Evolutionary conservation across 352 stramenopile genomes (phyloP), one percentile per base, ranked within the genome.

Genomic region (Pythium volutum): DNA sequence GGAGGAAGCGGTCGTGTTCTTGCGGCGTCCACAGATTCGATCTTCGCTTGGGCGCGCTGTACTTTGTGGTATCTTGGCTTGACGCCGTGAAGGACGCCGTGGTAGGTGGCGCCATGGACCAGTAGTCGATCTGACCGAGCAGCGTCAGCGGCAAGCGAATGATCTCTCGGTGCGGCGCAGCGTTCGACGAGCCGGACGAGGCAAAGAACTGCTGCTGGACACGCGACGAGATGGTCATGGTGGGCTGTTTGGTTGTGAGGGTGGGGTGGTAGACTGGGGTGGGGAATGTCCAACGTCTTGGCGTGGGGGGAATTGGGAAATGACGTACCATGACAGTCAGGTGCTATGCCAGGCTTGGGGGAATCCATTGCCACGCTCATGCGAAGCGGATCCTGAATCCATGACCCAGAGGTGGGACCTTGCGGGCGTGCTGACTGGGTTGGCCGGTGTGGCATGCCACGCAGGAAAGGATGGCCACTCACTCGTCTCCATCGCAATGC

Each of bases 171-270:
- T 48, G 29, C 20, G n/a, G 25, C 9, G 23, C 20, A 26, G n/a
- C n/a, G n/a, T n/a, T n/a, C n/a, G 52, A 20, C 23, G 52, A 18
- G 25, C 26, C 23, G 29, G 52, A n/a, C 4, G 52, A 16, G 6
- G 33, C 18, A 22, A 63, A 63, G 45, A 52, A 52, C 54, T 23
- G 20, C 26, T 43, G 26, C 18, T 48, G 42, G 20, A 62, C 55
- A 33, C 55, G 55, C 31, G 41, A 22, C 5, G 55, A 55, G 16
- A 62, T 62, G 16, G 55, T 62, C 55, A 62, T 62, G 16, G 3
- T 48, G n/a, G n/a, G n/a, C n/a, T 47, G 22, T 4, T 36, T 16
- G 25, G 7, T 8, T 36, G 31, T 1, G 31, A 15, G 31, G 31
- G 31, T 36, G 46, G 16, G 6, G 15, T 9, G n/a, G 36, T n/a